Conservation (phyloP, 2,329 filamentous ascomycete genomes). For the Colletotrichum truncatum region DNA sequence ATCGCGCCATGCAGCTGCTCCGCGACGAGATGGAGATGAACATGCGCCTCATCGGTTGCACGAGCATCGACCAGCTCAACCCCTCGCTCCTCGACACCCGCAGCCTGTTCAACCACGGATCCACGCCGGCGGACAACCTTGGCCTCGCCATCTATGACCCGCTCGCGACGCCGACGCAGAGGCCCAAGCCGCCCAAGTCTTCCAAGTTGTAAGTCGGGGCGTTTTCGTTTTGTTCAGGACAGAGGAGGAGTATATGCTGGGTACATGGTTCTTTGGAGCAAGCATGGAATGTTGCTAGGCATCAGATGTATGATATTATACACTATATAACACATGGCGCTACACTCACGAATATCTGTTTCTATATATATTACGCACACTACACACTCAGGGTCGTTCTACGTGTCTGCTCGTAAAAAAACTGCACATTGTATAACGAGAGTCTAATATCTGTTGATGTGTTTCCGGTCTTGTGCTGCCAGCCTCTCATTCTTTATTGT, state of each 20-base stretch:
- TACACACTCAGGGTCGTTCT: too few species aligned
- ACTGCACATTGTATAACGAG: too few species aligned
- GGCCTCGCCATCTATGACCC: slow-evolving; percentile 62
- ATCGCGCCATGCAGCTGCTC: slow-evolving; percentile 89
- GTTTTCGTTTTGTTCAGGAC: not conserved
- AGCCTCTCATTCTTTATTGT: too few species aligned
- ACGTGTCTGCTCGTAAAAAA: too few species aligned
- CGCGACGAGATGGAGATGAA: slow-evolving; percentile 99
- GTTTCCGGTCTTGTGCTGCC: too few species aligned
- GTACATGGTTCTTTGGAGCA: not conserved
- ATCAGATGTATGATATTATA: slow-evolving; percentile 22
- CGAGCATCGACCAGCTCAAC: slow-evolving; percentile 78
- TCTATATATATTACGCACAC: too few species aligned
- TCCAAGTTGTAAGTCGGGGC: slow-evolving; percentile 58
- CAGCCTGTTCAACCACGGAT: slow-evolving; percentile 67
- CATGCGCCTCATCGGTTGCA: slow-evolving; percentile 91
- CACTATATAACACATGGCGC: slow-evolving; percentile 1
- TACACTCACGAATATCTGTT: not conserved
- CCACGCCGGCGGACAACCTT: slow-evolving; percentile 59
- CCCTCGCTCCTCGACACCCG: slow-evolving; percentile 82
- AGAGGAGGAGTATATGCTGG: too few species aligned
- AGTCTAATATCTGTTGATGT: too few species aligned
- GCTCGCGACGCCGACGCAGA: slow-evolving; percentile 60
- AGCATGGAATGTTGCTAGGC: not conserved
- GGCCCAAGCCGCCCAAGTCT: slow-evolving; percentile 45